Base-by-base conservation (phyloP, 495 filamentous ascomycete genomes). In the Talaromyces trachyspermus region DNA sequence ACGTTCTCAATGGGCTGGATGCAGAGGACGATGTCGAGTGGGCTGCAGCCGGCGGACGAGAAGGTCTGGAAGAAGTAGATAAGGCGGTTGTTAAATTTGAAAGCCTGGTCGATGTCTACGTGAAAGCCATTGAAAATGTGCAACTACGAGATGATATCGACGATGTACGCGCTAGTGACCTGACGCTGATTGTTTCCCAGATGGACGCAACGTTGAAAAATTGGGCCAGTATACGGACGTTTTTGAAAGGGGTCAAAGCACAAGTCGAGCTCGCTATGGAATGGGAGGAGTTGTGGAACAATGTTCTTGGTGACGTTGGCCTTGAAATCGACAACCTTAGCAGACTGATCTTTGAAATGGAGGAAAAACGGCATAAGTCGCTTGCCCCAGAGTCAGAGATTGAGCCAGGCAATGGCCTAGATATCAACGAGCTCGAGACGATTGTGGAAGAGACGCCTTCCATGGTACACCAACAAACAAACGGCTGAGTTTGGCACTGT, bases 201-300 rank as follows among this genome's bases (percentile, higher is more conserved):
- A 95, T 95, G 84, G 90, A 96, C 51, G 68, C 66, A 12, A 94
- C 94, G 32, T 61, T 94, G 47, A 70, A 72, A n/a, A 86, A 86
- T 53, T 98, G 92, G 92, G 69, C 78, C 3, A 79, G 84, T 51
- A 86, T 95, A 48, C 83, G 85, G 54, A 71, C 59, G 12, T 83
- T 84, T 14, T 64, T 98, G 30, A 82, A 80, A 52, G 80, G 67
- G 25, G 81, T 95, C 40, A 95, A 95, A 57, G 78, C 78, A 30
- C 89, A 95, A 52, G 91, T 97, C 5, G 92, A 96, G 63, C 75
- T 95, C 41, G 92, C 92, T 6, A 90, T 96, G 88, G 92, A 98
- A 54, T 98, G 91, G 91, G 89, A 95, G 61, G 92, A 97, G 67
- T 72, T 98, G 17, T 96, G 91, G 90, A 86, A 85, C 53, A 87